Evolutionary conservation across 2,329 filamentous ascomycete genomes (phyloP), one percentile per base, ranked within the genome.

Genomic region (Penicillium sp.): DNA sequence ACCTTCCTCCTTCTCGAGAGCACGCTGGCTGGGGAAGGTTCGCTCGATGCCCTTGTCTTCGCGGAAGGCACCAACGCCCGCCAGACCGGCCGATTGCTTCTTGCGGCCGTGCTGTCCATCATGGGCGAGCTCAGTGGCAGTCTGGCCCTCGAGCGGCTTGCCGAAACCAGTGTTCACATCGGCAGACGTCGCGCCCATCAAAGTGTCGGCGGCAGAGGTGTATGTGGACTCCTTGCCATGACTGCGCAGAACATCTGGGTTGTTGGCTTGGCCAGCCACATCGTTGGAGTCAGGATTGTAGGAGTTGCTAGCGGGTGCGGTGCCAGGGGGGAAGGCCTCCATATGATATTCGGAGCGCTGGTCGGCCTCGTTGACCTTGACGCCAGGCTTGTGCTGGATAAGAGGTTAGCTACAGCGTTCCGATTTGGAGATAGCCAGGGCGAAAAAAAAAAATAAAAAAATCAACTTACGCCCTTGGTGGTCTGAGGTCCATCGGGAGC

Each of bases 301-400:
- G 12, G 81, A 82, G 44, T 77, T 67, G 33, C 71, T 66, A 1
- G 70, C 56, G 1, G 88, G 88, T 0, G 88, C 87, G 3, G 83
- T 82, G 52, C 88, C 88, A 0, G 86, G 72, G 0, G 85, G 79
- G 29, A 84, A 72, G 1, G 78, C 80, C 67, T 90, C 59, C 20
- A 83, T 80, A 62, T 80, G 75, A 75, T 88, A 91, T 64, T 88
- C 86, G 17, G 84, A 84, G 10, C 71, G 84, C 59, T 84, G 82
- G 56, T 78, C 74, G 10, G 62, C 58, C n/a, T 69, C 69, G 62
- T 82, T 82, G 51, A 84, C 79, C 54, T 83, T 79, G 60, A 79
- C 75, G 46, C 87, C 87, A 3, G 81, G 80, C 65, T 84, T 78
- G 70, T 90, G 87, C 85, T 89, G 59, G 6, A 42, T 21, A 18